phyloP scores from a whole-genome alignment of 768 basidiomycete species.

The Heimioporus sp. region DNA sequence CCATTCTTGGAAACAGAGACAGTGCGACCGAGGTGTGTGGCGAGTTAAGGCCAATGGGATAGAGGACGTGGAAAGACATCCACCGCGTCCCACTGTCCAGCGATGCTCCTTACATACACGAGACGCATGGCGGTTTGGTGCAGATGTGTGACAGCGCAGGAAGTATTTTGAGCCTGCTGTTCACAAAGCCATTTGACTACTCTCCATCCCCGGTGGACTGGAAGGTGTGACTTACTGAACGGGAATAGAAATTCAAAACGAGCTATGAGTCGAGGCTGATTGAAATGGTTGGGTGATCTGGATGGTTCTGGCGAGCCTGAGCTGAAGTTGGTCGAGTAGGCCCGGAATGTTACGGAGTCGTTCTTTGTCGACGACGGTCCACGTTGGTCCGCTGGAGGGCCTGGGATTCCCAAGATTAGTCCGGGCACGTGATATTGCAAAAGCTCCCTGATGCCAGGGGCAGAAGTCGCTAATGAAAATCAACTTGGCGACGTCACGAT shows the following conservation, averaged over 20 bases:
- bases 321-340: conserved; percentile 7
- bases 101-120: background rate
- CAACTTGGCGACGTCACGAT: no score
- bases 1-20: no score
- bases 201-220: background rate
- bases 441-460: no score
- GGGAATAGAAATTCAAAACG: background rate
- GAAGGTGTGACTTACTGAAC: background rate
- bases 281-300: background rate
- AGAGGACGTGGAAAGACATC: background rate
- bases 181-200: background rate
- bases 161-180: no score
- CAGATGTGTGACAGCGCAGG: no score
- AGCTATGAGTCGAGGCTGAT: background rate
- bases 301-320: background rate
- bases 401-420: no score
- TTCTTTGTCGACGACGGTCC: no score
- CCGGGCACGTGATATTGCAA: no score
- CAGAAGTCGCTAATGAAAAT: no score
- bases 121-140: background rate
- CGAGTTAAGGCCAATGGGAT: background rate
- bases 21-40: background rate
- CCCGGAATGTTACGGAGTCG: conserved; percentile 14
- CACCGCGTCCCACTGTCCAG: background rate
- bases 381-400: no score